Evolutionary conservation across 805 yeast genomes (phyloP).

Genomic region (Diddensiella santjacobensis): DNA sequence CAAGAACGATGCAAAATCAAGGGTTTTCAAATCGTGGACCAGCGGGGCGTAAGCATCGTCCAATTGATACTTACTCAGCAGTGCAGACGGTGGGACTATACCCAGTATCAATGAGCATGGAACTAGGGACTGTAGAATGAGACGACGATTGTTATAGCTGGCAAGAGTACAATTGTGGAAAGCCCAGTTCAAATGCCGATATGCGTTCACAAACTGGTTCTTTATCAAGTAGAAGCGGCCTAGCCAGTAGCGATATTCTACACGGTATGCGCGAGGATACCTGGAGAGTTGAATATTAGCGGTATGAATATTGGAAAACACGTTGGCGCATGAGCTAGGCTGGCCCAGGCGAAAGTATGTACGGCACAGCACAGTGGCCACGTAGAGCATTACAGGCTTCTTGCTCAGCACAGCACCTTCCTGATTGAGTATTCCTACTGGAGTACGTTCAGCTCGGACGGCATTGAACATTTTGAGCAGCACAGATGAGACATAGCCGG

Average conservation of each 20-base stretch:
- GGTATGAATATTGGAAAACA: slow-evolving; percentile 55
- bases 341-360: slow-evolving; percentile 44
- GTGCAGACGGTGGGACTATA: slow-evolving; percentile 41
- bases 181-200: slow-evolving; percentile 54
- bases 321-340: slow-evolving; percentile 38
- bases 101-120: slow-evolving; percentile 57
- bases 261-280: slow-evolving; percentile 46
- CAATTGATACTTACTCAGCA: slow-evolving; percentile 29
- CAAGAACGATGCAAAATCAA: slow-evolving; percentile 40
- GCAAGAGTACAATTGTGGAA: slow-evolving; percentile 38
- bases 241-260: slow-evolving; percentile 53
- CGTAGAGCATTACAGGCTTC: slow-evolving; percentile 47
- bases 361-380: slow-evolving; percentile 53
- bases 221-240: slow-evolving; percentile 55
- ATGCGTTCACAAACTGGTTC: slow-evolving; percentile 49
- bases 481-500: slow-evolving; percentile 48
- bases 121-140: slow-evolving; percentile 46
- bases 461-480: slow-evolving; percentile 58
- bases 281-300: slow-evolving; percentile 41
- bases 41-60: slow-evolving; percentile 40
- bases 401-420: slow-evolving; percentile 30
- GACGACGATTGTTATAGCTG: slow-evolving; percentile 35
- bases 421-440: slow-evolving; percentile 12
- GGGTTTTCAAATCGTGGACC: slow-evolving; percentile 38
- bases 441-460: slow-evolving; percentile 44